Percentiles rank a stretch among this genome's conserved stretches.
Conservation (phyloP, 2,329 filamentous ascomycete species). For the Venturia oleaginea region DNA sequence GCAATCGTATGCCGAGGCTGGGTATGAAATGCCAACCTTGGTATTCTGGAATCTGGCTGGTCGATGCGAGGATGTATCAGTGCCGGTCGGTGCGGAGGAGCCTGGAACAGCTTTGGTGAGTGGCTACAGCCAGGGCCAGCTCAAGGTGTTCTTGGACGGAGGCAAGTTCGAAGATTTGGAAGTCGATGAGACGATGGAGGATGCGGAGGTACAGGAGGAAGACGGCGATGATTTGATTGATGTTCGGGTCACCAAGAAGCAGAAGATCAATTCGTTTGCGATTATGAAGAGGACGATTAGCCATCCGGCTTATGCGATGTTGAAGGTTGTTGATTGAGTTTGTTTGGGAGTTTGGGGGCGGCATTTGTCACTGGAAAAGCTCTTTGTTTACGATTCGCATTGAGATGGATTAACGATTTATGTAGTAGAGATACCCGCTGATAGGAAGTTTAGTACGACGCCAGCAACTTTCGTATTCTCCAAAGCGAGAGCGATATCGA, state of each 20-base stretch:
- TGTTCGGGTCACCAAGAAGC: slow-evolving; percentile 26
- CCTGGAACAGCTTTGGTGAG: slow-evolving; percentile 42
- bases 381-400: background rate
- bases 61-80: slow-evolving; percentile 32
- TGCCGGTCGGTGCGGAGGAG: slow-evolving; percentile 40
- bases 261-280: slow-evolving; percentile 35
- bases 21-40: slow-evolving; percentile 51
- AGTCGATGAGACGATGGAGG: slow-evolving; percentile 29
- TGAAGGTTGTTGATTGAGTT: slow-evolving; percentile 46
- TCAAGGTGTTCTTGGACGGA: slow-evolving; percentile 48
- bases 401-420: background rate
- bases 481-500: too few species aligned
- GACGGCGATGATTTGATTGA: slow-evolving; percentile 23
- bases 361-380: background rate
- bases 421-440: background rate
- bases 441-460: too few species aligned
- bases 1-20: slow-evolving; percentile 35
- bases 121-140: slow-evolving; percentile 48
- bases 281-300: slow-evolving; percentile 43
- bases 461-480: too few species aligned
- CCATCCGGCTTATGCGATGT: slow-evolving; percentile 47
- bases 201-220: slow-evolving; percentile 21
- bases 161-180: slow-evolving; percentile 37
- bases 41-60: slow-evolving; percentile 52
- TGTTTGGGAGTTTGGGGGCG: background rate